These are phyloP conservation scores for Crithidia acanthocephali DNA, from an alignment of 208 protist genomes.

Conservation along the genomic window DNA sequence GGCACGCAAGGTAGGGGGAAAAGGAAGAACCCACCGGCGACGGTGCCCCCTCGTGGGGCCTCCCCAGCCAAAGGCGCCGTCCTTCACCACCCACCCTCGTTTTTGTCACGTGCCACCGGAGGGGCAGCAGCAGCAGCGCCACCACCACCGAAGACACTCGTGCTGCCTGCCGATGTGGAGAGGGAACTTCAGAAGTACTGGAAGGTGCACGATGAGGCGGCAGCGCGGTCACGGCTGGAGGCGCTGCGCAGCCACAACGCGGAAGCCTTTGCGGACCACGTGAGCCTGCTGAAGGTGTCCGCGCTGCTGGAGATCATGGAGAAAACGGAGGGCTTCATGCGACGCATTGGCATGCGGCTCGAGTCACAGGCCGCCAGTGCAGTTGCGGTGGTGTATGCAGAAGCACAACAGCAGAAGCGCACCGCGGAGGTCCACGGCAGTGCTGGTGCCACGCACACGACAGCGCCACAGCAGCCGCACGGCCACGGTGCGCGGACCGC, in stretches of 20 bases:
- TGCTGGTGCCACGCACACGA: neutral
- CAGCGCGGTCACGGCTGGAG: constrained; percentile 38
- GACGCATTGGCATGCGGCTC: constrained; percentile 47
- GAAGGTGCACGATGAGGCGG: constrained; percentile 48
- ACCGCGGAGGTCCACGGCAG: neutral
- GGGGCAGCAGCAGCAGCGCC: no score
- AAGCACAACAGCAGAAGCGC: neutral
- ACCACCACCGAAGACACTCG: constrained; percentile 17
- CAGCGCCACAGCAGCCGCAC: neutral
- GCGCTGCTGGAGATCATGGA: constrained; percentile 71
- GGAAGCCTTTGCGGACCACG: constrained; percentile 50
- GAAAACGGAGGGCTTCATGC: constrained; percentile 62
- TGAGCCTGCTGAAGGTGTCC: constrained; percentile 57
- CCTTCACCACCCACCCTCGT: no score
- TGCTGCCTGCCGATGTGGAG: constrained; percentile 23
- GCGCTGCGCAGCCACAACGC: constrained; percentile 53
- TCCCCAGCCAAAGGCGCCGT: no score
- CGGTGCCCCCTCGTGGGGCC: no score
- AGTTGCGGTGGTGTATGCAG: no score
- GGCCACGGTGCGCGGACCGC: neutral
- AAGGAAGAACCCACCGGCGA: no score
- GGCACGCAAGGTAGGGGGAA: neutral
- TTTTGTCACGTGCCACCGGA: no score
- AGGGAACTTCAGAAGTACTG: constrained; percentile 48
- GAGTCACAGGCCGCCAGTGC: constrained; percentile 14